phyloP scores from a whole-genome alignment of 2,329 filamentous ascomycete genomes.

The Akanthomyces lecanii region DNA sequence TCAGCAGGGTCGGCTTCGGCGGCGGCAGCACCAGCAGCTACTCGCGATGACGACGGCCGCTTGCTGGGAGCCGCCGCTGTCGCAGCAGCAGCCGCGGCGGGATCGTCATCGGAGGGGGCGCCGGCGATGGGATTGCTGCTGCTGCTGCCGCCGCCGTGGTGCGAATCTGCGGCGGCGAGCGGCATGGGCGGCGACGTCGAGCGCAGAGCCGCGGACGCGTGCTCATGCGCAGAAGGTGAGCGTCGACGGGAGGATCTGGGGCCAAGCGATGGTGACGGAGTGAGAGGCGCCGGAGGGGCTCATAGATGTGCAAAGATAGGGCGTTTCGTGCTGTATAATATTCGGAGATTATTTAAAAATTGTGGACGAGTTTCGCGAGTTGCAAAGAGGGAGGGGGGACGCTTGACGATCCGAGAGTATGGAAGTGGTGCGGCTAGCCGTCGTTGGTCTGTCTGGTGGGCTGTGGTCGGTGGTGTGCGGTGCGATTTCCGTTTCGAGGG shows the following conservation, averaged over 20 bases:
- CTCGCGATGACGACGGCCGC: neutral
- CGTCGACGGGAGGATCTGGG: neutral
- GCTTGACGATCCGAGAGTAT: constrained; percentile 10
- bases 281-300: constrained; percentile 3
- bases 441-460: constrained; percentile 14
- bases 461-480: neutral
- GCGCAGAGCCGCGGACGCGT: constrained; percentile 3
- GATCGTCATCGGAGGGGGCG: constrained; percentile 3
- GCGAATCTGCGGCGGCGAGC: constrained; percentile 12
- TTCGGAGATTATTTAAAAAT: neutral
- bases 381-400: neutral
- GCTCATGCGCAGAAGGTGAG: constrained; percentile 11
- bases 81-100: neutral
- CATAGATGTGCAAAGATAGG: neutral
- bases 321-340: neutral
- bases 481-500: constrained; percentile 7
- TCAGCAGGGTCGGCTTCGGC: neutral
- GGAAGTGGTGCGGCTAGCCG: constrained; percentile 6
- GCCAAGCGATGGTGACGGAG: neutral
- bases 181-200: constrained; percentile 18
- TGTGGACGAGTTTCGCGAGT: constrained; percentile 2
- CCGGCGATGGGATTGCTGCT: constrained; percentile 5
- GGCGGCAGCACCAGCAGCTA: neutral
- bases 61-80: neutral
- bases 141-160: constrained; percentile 9